A percentile compares a stretch with the other conserved stretches of the same genome.
phyloP scores from a whole-genome alignment of 805 yeast species.

The Nakazawaea holstii region DNA sequence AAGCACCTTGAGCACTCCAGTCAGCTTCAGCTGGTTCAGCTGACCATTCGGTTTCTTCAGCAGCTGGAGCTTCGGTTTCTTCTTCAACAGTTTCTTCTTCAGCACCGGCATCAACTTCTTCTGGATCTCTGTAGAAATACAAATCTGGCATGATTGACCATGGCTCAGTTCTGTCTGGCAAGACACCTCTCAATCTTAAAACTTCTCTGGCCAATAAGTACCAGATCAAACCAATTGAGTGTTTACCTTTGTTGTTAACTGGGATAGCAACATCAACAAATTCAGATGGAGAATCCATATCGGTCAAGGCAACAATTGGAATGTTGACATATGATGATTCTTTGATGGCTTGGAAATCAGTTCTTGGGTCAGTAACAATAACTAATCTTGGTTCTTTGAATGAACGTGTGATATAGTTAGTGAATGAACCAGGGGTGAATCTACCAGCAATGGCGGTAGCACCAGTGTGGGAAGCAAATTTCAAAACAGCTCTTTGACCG shows the following conservation, averaged over 20 bases:
- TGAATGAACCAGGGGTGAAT: constrained; percentile 99
- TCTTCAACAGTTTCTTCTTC: constrained; percentile 60
- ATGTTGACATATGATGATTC: constrained; percentile 99
- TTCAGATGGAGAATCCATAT: constrained; percentile 98
- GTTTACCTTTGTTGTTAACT: constrained; percentile 99
- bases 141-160: constrained; percentile 99
- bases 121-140: constrained; percentile 99
- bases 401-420: constrained; percentile 99
- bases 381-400: constrained; percentile 99
- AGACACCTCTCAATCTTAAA: constrained; percentile 96
- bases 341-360: constrained; percentile 99
- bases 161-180: constrained; percentile 92
- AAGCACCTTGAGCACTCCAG: constrained; percentile 61
- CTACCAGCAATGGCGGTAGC: constrained; percentile 99
- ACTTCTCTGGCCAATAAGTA: constrained; percentile 99
- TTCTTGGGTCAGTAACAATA: constrained; percentile 99
- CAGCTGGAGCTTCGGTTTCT: constrained; percentile 61
- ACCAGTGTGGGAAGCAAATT: constrained; percentile 99
- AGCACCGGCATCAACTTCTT: constrained; percentile 85
- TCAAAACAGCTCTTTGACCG: constrained; percentile 99
- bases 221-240: constrained; percentile 99
- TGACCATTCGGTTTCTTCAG: constrained; percentile 39
- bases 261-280: constrained; percentile 99
- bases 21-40: constrained; percentile 63
- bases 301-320: constrained; percentile 98